phyloP scores from a whole-genome alignment of 352 stramenopile genomes.

The Globisporangium irregulare region DNA sequence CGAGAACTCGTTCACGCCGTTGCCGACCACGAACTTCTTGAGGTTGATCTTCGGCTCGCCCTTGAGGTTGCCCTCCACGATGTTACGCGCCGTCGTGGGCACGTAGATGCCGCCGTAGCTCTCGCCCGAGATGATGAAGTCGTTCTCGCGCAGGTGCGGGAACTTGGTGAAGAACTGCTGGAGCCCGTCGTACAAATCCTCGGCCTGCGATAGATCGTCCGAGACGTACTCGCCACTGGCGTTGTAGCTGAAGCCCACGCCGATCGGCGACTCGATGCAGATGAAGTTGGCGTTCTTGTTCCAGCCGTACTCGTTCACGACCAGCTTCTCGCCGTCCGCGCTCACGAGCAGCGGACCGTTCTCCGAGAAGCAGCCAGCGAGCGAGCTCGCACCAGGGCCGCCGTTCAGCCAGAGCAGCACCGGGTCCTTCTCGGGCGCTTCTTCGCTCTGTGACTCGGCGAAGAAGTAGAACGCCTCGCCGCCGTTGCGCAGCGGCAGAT shows the following conservation, averaged over 20 bases:
- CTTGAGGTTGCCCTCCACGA: conserved; percentile 40
- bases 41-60: conserved; percentile 37
- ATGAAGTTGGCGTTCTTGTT: conserved; percentile 66
- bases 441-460: conserved; percentile 95
- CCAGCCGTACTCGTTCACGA: conserved; percentile 60
- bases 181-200: conserved; percentile 75
- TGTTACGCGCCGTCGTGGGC: conserved; percentile 47
- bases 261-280: conserved; percentile 67
- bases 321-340: conserved; percentile 81
- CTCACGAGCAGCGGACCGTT: conserved; percentile 97
- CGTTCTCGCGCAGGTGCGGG: conserved; percentile 36
- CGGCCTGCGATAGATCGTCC: conserved; percentile 49
- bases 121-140: conserved; percentile 66
- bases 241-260: conserved; percentile 67
- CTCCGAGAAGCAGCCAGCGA: conserved; percentile 91
- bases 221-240: conserved; percentile 33
- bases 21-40: conserved; percentile 66
- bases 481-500: conserved; percentile 17
- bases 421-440: conserved; percentile 80
- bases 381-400: conserved; percentile 93
- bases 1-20: conserved; percentile 46
- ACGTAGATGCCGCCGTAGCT: conserved; percentile 73
- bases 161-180: conserved; percentile 63
- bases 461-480: conserved; percentile 86
- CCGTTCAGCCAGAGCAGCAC: conserved; percentile 98